These are phyloP conservation scores for Dactylorhiza incarnata DNA, from an alignment of 106 monocot genomes.

Conservation along the genomic window DNA sequence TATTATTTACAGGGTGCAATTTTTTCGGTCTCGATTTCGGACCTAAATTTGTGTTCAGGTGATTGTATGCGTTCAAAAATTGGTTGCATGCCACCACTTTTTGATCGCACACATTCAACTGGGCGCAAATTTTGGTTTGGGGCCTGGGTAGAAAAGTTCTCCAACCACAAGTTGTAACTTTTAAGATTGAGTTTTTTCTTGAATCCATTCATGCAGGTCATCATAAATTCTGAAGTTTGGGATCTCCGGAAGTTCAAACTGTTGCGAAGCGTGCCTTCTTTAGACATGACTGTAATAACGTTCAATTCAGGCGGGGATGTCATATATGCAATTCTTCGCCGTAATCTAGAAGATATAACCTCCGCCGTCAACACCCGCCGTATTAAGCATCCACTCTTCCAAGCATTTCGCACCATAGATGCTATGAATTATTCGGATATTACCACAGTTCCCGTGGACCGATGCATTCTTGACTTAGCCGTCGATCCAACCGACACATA, in stretches of 20 bases:
- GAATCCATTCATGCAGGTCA: conserved; percentile 37
- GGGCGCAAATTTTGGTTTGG: too few species aligned
- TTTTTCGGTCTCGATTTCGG: too few species aligned
- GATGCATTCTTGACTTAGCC: conserved; percentile 84
- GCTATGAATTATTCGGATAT: conserved; percentile 81
- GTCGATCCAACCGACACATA: conserved; percentile 67
- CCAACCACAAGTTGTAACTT: too few species aligned
- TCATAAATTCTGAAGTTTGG: conserved; percentile 97
- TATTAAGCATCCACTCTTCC: conserved; percentile 67
- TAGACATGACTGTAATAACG: conserved; percentile 86
- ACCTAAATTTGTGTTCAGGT: too few species aligned
- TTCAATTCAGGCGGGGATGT: conserved; percentile 81
- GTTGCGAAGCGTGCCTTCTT: conserved; percentile 73
- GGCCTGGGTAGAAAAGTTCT: too few species aligned
- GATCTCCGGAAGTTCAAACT: conserved; percentile 92
- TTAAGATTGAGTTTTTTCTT: too few species aligned
- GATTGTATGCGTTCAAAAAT: too few species aligned
- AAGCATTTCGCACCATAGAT: conserved; percentile 93
- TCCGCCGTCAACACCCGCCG: conserved; percentile 75
- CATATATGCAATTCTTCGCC: conserved; percentile 87
- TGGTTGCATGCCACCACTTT: too few species aligned
- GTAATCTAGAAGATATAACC: conserved; percentile 79
- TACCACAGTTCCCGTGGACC: conserved; percentile 80
- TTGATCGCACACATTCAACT: too few species aligned
- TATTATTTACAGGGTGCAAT: too few species aligned